A percentile compares a stretch with the other conserved stretches of the same genome.
These are phyloP conservation scores for Arachnopeziza araneosa DNA, from an alignment of 2,329 filamentous ascomycete species.

Conservation along the genomic window DNA sequence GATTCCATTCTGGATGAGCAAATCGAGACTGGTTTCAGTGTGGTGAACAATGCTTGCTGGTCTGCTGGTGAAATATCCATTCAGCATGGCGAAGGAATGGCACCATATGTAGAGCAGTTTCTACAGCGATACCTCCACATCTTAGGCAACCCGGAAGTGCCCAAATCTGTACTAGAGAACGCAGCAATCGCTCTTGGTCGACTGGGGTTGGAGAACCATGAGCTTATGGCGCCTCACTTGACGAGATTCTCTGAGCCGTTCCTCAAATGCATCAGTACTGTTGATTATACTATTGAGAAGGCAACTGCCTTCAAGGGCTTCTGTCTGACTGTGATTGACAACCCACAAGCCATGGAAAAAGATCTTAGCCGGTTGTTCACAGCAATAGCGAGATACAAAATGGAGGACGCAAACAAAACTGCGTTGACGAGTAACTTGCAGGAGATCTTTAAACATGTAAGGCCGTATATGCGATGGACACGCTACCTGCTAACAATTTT, in stretches of 20 bases:
- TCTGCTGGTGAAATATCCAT: slow-evolving; percentile 89
- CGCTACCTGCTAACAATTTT: slow-evolving; percentile 15
- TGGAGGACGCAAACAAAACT: slow-evolving; percentile 47
- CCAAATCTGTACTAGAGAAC: slow-evolving; percentile 85
- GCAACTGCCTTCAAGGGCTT: slow-evolving; percentile 90
- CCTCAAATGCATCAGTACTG: slow-evolving; percentile 72
- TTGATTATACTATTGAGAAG: slow-evolving; percentile 89
- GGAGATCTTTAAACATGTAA: slow-evolving; percentile 28
- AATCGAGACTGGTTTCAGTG: slow-evolving; percentile 78
- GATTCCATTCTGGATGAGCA: slow-evolving; percentile 72
- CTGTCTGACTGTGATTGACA: slow-evolving; percentile 74
- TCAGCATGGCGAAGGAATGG: slow-evolving; percentile 68
- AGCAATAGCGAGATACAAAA: slow-evolving; percentile 72
- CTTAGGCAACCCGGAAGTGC: slow-evolving; percentile 77
- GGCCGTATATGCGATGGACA: slow-evolving; percentile 4
- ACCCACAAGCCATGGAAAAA: slow-evolving; percentile 88
- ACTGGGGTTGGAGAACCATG: slow-evolving; percentile 72
- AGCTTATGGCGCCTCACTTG: slow-evolving; percentile 72
- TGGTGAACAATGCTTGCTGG: slow-evolving; percentile 98
- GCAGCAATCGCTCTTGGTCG: slow-evolving; percentile 88
- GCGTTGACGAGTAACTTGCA: slow-evolving; percentile 27
- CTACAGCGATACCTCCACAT: slow-evolving; percentile 76
- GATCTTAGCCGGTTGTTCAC: slow-evolving; percentile 76
- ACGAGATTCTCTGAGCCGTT: slow-evolving; percentile 77
- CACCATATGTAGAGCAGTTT: slow-evolving; percentile 69